Evolutionary conservation across 1,284 basidiomycete species (phyloP), one percentile per base, ranked within the genome.

Genomic region (Cutaneotrichosporon cutaneum): DNA sequence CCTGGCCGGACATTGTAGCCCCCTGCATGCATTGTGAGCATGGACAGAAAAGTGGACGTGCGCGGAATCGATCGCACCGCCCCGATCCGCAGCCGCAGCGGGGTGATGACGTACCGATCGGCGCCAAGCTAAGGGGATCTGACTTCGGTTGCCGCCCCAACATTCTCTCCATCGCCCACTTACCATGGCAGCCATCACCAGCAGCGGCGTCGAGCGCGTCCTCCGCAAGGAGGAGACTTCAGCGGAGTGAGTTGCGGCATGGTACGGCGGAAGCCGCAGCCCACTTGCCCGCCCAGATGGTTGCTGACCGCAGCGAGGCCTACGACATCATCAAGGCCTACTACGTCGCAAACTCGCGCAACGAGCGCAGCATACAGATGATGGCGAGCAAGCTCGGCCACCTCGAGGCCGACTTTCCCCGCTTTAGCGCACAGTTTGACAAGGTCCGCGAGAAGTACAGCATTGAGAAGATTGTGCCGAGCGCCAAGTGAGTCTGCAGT

Each of bases 321-420:
- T 54, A 54, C 35, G 52, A 39, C 14, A 24, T 42, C 52, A 11
- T 54, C 33, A 54, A 54, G 35, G 52, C 21, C 16, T 54, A 54
- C 35, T 54, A 54, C 18, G 33, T 54, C 13, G 52, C 52, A 3
- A 54, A 54, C 52, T 27, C 35, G 13, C 52, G 52, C 22, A 54
- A 54, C 22, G 35, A 54, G 52, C 52, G 52, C 21, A 26, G 33
- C 14, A 36, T 24, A 3, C 16, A 21, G n/a, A 54, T 54, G 52
- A 54, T 54, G 52, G 52, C 52, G 13, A 54, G 21, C 21, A 35
- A 26, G 33, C 35, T 54, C 10, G 52, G 52, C 2, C 52, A 54
- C 52, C 22, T 54, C 14, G 52, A 54, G 35, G 35, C 35, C 16
- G 52, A 54, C 35, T 54, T 39, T 22, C 52, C 52, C 4, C 21